phyloP scores from a whole-genome alignment of 768 basidiomycete species.

The Amanita muscaria region DNA sequence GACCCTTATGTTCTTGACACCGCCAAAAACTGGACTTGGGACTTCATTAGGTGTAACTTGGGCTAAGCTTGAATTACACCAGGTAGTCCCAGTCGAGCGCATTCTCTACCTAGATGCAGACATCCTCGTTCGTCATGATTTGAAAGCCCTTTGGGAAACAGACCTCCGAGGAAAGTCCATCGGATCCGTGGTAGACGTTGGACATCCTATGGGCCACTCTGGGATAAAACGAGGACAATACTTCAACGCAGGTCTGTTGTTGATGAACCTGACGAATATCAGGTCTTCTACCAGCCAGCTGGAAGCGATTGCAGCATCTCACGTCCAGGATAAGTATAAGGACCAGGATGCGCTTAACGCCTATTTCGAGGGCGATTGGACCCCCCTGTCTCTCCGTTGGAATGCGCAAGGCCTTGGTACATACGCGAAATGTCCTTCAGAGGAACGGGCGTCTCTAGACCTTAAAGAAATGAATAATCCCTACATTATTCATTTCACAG shows the following conservation, averaged over 20 bases:
- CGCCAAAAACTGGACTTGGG: conserved; percentile 24
- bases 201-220: conserved; percentile 38
- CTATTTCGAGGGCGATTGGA: conserved; percentile 37
- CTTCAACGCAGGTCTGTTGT: conserved; percentile 49
- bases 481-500: conserved; percentile 49
- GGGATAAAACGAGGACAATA: conserved; percentile 26
- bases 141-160: conserved; percentile 35
- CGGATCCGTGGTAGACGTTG: conserved; percentile 40
- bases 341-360: conserved; percentile 48
- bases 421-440: conserved; percentile 29
- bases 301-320: conserved; percentile 15
- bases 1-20: conserved; percentile 34
- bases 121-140: conserved; percentile 31
- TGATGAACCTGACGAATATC: conserved; percentile 37
- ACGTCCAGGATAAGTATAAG: conserved; percentile 22
- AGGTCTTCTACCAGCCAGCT: conserved; percentile 22
- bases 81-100: conserved; percentile 38
- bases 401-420: conserved; percentile 53
- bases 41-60: conserved; percentile 26
- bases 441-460: conserved; percentile 25
- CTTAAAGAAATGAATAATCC: conserved; percentile 31
- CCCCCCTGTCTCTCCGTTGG: conserved; percentile 33
- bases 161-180: conserved; percentile 33
- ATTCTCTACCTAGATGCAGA: conserved; percentile 49
- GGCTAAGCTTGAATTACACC: conserved; percentile 44